Evolutionary conservation across 345 rosid species (phyloP).

Genomic region (Hirschfeldia incana): DNA sequence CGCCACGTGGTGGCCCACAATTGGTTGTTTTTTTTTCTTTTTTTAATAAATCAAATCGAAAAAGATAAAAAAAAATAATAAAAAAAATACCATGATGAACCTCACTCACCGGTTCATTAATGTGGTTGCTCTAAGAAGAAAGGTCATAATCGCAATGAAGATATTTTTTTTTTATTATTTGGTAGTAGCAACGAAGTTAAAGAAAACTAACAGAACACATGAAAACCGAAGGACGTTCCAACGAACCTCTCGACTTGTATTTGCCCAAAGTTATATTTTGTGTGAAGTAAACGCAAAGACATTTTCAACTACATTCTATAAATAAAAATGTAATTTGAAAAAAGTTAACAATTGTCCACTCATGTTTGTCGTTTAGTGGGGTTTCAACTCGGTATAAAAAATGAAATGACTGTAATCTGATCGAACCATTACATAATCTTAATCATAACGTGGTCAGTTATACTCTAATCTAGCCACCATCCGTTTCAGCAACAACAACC

Average conservation of each 20-base stretch:
- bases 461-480: slow-evolving; percentile 29
- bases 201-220: slow-evolving; percentile 27
- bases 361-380: slow-evolving; percentile 6
- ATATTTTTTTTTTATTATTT: background rate
- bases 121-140: background rate
- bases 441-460: slow-evolving; percentile 17
- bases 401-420: background rate
- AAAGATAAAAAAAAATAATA: too few species aligned
- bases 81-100: too few species aligned
- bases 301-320: slow-evolving; percentile 19
- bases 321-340: background rate
- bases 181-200: slow-evolving; percentile 19
- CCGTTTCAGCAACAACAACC: slow-evolving; percentile 30
- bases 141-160: slow-evolving; percentile 18
- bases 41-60: too few species aligned
- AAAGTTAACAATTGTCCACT: background rate
- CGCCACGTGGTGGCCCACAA: too few species aligned
- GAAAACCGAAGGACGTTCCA: slow-evolving; percentile 29
- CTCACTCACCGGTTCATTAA: too few species aligned
- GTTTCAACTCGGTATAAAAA: background rate
- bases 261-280: slow-evolving; percentile 24
- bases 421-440: slow-evolving; percentile 3
- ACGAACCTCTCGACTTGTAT: slow-evolving; percentile 30
- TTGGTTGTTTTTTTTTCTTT: too few species aligned
- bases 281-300: slow-evolving; percentile 41